Evolutionary conservation across 768 basidiomycete species (phyloP).

Genomic region (Hysterangium stoloniferum): DNA sequence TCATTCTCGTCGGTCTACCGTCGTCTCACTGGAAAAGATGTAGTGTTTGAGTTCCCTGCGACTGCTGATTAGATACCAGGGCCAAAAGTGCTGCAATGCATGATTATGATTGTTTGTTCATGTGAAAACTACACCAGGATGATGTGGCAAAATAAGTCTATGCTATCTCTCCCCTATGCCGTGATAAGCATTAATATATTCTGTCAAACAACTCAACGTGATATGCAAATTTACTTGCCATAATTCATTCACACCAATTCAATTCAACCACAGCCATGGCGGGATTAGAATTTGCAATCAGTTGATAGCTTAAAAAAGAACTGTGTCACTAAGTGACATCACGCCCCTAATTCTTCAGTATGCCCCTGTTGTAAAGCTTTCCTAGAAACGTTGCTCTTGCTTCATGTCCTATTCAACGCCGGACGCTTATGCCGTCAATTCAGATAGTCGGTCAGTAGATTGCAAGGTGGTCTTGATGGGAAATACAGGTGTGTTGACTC

Average conservation of each 20-base stretch:
- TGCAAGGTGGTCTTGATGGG: constrained; percentile 96
- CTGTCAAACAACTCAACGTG: too few species aligned
- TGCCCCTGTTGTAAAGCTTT: constrained; percentile 7
- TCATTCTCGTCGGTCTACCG: constrained; percentile 98
- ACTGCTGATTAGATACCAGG: constrained; percentile 65
- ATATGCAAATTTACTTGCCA: too few species aligned
- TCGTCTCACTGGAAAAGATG: constrained; percentile 93
- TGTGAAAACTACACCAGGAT: too few species aligned
- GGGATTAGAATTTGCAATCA: too few species aligned
- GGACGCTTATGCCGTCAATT: constrained; percentile 4
- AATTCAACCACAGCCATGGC: too few species aligned
- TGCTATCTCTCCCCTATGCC: too few species aligned
- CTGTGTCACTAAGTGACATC: constrained; percentile 2
- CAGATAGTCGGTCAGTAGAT: constrained; percentile 40
- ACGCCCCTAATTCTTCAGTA: constrained; percentile 11
- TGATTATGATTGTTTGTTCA: neutral
- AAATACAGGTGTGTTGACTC: constrained; percentile 51
- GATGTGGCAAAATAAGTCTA: too few species aligned
- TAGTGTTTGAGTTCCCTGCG: constrained; percentile 87
- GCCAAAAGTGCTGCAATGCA: too few species aligned
- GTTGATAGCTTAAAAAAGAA: neutral
- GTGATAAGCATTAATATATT: too few species aligned
- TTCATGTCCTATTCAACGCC: constrained; percentile 5
- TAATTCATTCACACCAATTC: too few species aligned
- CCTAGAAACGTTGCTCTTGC: neutral